Conservation (phyloP, 1,139 yeast genomes). For the Meyerozyma guilliermondii region DNA sequence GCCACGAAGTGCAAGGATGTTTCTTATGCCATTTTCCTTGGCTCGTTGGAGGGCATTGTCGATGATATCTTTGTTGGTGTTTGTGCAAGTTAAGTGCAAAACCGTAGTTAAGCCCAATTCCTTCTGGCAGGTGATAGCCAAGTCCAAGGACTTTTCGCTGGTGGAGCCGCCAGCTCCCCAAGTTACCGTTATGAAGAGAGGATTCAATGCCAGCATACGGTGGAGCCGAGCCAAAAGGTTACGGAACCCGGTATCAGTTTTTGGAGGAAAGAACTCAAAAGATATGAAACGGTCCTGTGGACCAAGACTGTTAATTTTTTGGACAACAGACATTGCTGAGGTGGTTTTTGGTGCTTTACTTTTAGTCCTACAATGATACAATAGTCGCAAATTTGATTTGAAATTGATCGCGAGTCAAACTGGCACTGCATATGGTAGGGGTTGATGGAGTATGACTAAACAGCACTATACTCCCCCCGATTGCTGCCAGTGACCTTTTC, state of each 20-base stretch:
- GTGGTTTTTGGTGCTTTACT: background rate
- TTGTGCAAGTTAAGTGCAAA: constrained; percentile 93
- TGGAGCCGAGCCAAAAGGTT: constrained; percentile 81
- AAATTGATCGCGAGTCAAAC: constrained; percentile 1
- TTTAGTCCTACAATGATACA: background rate
- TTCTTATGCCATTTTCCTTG: constrained; percentile 70
- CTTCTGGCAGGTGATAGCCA: constrained; percentile 73
- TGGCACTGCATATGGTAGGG: background rate
- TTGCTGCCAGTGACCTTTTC: constrained; percentile 66
- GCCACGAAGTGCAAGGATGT: constrained; percentile 89
- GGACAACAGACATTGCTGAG: constrained; percentile 34
- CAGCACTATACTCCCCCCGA: constrained; percentile 92
- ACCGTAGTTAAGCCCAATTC: constrained; percentile 82
- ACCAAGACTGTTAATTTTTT: constrained; percentile 46
- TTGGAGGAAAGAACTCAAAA: constrained; percentile 95
- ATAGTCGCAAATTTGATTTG: background rate
- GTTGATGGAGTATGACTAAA: constrained; percentile 28
- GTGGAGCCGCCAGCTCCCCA: constrained; percentile 99
- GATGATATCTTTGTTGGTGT: constrained; percentile 70
- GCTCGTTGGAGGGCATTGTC: constrained; percentile 77
- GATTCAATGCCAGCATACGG: constrained; percentile 85
- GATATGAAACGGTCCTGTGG: constrained; percentile 67
- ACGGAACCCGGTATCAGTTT: constrained; percentile 81
- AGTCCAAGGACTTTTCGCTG: constrained; percentile 75
- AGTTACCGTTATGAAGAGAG: constrained; percentile 85